Conservation (phyloP, 176 grass and related monocot species). For the Cenchrus americanus region DNA sequence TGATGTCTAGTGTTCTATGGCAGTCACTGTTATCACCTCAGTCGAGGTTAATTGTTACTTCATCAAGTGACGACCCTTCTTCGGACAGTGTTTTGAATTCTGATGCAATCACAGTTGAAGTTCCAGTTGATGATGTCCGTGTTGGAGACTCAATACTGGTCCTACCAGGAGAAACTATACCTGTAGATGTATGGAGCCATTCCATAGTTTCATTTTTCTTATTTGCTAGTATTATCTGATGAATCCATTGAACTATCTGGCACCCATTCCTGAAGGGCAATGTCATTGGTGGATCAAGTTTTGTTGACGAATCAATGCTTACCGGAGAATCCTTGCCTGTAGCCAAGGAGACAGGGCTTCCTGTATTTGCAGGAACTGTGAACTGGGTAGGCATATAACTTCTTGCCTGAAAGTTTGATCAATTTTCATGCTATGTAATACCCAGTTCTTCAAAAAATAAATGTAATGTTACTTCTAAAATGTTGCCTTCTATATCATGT, state of each 20-base stretch:
- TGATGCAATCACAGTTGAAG: conserved; percentile 86
- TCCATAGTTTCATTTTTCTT: conserved; percentile 24
- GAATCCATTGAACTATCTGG: background rate
- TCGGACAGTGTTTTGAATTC: conserved; percentile 62
- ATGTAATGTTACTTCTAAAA: background rate
- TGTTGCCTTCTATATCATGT: background rate
- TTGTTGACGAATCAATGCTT: conserved; percentile 98
- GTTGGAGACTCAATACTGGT: conserved; percentile 91
- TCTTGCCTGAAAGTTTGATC: conserved; percentile 5
- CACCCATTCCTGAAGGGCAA: conserved; percentile 59
- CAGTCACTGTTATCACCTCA: conserved; percentile 94
- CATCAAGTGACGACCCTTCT: conserved; percentile 64
- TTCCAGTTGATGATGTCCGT: conserved; percentile 91
- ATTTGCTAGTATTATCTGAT: conserved; percentile 31
- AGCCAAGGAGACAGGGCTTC: conserved; percentile 78
- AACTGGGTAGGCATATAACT: conserved; percentile 73
- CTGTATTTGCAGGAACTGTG: conserved; percentile 94
- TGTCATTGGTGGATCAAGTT: conserved; percentile 79
- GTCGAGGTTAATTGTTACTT: conserved; percentile 75
- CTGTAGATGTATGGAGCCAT: conserved; percentile 80
- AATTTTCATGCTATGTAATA: background rate
- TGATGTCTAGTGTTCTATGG: conserved; percentile 38
- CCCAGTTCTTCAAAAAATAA: background rate
- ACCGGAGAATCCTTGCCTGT: conserved; percentile 96
- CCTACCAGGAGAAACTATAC: conserved; percentile 94